Evolutionary conservation across 1,284 basidiomycete genomes (phyloP), one percentile per base, ranked within the genome.

Genomic region (Stereum hirsutum): DNA sequence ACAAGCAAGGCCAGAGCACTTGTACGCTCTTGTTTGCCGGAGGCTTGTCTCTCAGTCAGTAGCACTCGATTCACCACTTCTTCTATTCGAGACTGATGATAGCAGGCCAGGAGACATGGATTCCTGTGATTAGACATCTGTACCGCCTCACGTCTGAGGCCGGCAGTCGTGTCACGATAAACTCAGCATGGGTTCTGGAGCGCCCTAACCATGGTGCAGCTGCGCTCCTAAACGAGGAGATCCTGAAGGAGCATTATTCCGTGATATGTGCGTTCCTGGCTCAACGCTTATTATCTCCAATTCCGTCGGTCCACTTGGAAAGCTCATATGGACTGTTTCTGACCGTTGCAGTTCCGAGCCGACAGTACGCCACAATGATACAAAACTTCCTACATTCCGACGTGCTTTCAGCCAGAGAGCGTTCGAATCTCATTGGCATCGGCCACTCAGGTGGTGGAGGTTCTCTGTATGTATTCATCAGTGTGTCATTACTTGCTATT

Each of bases 401-500:
- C 35, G 36, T 46, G 20, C 33, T 54, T 8, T 44, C 45, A 14
- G 7, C 42, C 24, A 20, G 27, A 7, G 51, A 52, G n/a, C 43
- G 47, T 23, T 27, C 27, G 5, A 49, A 51, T 25, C 38, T 54
- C 7, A 43, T 52, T 12, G 48, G 44, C 8, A 34, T 54, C 15
- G 49, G 49, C n/a, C 48, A 52, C 41, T 52, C 51, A 12, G 52
- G 51, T 4, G 51, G 52, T 7, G 44, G 47, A n/a, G 49, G 30
- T n/a, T n/a, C 33, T 5, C 23, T 42, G 31, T 27, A 19, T 14
- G 41, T 35, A 5, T 3, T 25, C 25, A 15, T 6, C 25, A 28
- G 11, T 11, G 12, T 24, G 11, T 31, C 11, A 14, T 11, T 7
- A 12, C 20, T 15, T 21, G 5, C 11, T 26, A 14, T 25, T 6